Evolutionary conservation across 306 rosid genomes (phyloP).

Genomic region (Glycyrrhiza uralensis): DNA sequence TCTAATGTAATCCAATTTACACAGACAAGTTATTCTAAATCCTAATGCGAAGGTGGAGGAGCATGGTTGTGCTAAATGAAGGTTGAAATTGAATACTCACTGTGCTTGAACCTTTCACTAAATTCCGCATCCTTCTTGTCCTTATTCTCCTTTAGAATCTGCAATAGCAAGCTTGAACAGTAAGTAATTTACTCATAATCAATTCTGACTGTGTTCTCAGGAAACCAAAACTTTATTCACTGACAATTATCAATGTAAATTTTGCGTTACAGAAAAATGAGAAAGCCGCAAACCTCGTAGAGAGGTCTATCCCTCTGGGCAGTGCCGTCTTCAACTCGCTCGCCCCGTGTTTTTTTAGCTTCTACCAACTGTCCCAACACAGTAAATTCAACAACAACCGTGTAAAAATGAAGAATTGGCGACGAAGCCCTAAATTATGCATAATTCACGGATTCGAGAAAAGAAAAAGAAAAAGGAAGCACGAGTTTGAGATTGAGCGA

Average conservation of each 20-base stretch:
- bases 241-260: not conserved
- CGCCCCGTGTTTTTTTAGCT: conserved; percentile 74
- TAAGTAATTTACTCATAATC: not conserved
- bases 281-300: conserved; percentile 57
- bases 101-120: conserved; percentile 90
- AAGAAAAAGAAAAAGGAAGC: not conserved
- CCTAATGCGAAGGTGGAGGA: not conserved
- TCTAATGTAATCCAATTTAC: not conserved
- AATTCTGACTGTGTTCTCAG: not conserved
- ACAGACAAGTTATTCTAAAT: not conserved
- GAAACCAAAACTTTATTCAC: not conserved
- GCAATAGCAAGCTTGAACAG: conserved; percentile 13
- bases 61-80: not conserved
- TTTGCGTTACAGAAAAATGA: not conserved
- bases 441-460: not conserved
- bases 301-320: conserved; percentile 91
- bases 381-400: not conserved
- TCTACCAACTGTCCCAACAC: conserved; percentile 59
- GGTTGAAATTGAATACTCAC: conserved; percentile 52
- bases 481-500: not conserved
- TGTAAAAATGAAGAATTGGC: not conserved
- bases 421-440: conserved; percentile 15
- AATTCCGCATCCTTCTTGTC: conserved; percentile 91
- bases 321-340: conserved; percentile 87
- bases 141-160: conserved; percentile 87